Conservation (phyloP, 2,329 filamentous ascomycete genomes). For the Clarireedia monteithiana region DNA sequence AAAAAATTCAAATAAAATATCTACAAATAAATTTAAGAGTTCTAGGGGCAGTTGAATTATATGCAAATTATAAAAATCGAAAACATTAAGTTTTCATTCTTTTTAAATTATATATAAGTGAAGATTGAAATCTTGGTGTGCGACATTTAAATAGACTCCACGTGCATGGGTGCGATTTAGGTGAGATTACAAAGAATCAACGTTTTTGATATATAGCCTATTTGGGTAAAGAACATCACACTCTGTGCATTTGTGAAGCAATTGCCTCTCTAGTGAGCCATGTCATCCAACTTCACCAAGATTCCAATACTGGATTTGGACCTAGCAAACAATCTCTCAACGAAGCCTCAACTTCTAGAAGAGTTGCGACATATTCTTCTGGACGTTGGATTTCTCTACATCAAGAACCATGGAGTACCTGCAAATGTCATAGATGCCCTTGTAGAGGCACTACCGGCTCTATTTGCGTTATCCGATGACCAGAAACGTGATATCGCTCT, state of each 20-base stretch:
- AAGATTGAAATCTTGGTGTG: no score
- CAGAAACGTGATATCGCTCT: background rate
- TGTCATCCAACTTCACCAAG: slow-evolving; percentile 3
- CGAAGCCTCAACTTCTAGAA: background rate
- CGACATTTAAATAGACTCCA: no score
- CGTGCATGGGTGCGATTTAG: background rate
- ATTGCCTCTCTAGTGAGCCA: background rate
- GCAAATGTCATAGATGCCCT: background rate
- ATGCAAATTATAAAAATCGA: no score
- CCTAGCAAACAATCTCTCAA: background rate
- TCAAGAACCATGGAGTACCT: slow-evolving; percentile 1
- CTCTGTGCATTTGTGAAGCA: background rate
- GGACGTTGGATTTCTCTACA: slow-evolving; percentile 3
- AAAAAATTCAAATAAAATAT: no score
- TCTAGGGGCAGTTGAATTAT: no score
- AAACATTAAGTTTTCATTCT: no score
- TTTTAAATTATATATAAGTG: no score
- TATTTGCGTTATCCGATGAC: background rate
- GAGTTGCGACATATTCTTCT: slow-evolving; percentile 3
- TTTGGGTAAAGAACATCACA: no score
- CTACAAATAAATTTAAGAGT: no score
- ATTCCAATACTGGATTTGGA: slow-evolving; percentile 3
- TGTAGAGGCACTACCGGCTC: background rate
- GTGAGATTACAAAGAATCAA: no score
- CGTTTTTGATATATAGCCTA: background rate